These are phyloP conservation scores for Xylaria sp. DNA, from an alignment of 2,329 filamentous ascomycete genomes.

Conservation along the genomic window DNA sequence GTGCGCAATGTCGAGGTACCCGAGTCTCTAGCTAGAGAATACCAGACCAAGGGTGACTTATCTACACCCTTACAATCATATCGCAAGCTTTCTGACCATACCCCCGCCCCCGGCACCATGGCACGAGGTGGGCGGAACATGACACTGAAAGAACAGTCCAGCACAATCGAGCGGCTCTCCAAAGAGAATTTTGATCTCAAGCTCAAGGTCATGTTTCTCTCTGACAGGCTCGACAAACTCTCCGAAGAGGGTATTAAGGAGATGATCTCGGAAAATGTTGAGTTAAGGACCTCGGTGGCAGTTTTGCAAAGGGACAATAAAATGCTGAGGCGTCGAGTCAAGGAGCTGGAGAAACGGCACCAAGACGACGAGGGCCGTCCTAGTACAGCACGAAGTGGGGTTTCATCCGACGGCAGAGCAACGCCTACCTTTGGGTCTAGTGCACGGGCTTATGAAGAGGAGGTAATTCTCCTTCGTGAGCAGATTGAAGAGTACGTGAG, in stretches of 20 bases:
- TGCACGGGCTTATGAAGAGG: slow-evolving; percentile 76
- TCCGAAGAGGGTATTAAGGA: slow-evolving; percentile 97
- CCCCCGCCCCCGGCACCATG: slow-evolving; percentile 56
- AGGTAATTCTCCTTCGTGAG: slow-evolving; percentile 83
- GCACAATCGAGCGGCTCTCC: slow-evolving; percentile 91
- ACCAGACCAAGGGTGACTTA: slow-evolving; percentile 74
- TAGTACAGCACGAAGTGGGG: slow-evolving; percentile 61
- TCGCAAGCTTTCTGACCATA: slow-evolving; percentile 58
- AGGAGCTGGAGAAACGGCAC: slow-evolving; percentile 84
- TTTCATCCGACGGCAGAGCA: slow-evolving; percentile 64
- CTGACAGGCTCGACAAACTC: slow-evolving; percentile 88
- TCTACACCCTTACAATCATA: slow-evolving; percentile 54
- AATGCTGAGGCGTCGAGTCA: slow-evolving; percentile 76
- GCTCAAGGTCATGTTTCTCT: slow-evolving; percentile 96
- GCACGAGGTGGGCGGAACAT: slow-evolving; percentile 70
- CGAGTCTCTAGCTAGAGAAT: slow-evolving; percentile 85
- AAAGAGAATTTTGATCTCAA: slow-evolving; percentile 99
- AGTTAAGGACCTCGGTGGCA: slow-evolving; percentile 87
- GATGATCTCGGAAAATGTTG: slow-evolving; percentile 97
- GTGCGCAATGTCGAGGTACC: slow-evolving; percentile 91
- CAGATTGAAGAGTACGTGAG: slow-evolving; percentile 82
- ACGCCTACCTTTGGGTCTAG: slow-evolving; percentile 64
- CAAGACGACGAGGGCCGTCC: slow-evolving; percentile 66
- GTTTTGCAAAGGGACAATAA: slow-evolving; percentile 92
- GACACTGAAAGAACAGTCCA: slow-evolving; percentile 96